Base-by-base conservation (phyloP, 805 yeast species). In the Scheffersomyces coipomensis region DNA sequence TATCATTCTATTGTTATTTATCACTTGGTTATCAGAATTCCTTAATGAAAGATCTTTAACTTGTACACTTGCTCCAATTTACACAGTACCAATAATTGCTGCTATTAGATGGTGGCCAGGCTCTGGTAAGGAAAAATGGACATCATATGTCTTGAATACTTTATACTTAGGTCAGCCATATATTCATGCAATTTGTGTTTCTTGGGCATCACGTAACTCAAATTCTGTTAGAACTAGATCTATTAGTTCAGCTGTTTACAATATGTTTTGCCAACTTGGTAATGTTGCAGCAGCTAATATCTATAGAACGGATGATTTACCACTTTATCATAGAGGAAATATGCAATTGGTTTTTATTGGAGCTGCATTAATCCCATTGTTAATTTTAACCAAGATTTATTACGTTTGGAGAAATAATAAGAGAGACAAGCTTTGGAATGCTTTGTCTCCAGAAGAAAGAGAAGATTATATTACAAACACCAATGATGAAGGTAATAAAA, bases 151-250 rank as follows among this genome's bases (percentile, higher is more conserved):
- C 3, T 30, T 42, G 18, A 42, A 64, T 9, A 53, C 60, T 5
- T 34, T 58, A 15, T 29, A 53, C n/a, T 10, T 55, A 19, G 62
- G 56, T 43, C 54, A 61, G 49, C 68, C 68, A 47, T 49, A 61
- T 53, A 53, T 62, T 51, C 46, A 43, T 29, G 46, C 46, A 2
- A 43, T 43, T 34, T 34, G 34, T 34, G 46, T 43, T 11, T 33
- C 76, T 19, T 78, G 86, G 81, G 73, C 79, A 40, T 80, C 88
- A 0, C 56, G 76, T 21, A 82, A 82, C 48, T 72, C 87, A 7
- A 76, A 78, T 54, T 68, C 83, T 1, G 84, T 83, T 19, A 60
- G 82, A n/a, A 64, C 78, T 2, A 65, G 90, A 48, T 76, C 88
- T 0, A 79, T 83, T 4, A 72, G 83, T 11, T 78, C 87, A 0